Evolutionary conservation across 306 rosid species (phyloP).

Genomic region (Luffa aegyptiaca): DNA sequence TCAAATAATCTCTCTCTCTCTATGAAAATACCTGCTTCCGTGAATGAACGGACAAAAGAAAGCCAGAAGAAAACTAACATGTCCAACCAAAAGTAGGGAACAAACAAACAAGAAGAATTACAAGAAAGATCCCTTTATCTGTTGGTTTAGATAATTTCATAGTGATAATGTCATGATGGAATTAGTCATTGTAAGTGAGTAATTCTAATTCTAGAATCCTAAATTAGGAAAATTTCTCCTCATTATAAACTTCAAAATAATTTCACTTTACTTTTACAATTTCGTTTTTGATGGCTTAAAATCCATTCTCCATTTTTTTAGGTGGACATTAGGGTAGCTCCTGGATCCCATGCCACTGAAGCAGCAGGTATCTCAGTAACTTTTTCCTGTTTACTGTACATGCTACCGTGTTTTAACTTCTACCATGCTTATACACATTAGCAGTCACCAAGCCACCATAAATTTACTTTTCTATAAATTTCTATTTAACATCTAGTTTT

Average conservation of each 20-base stretch:
- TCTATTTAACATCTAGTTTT: background rate
- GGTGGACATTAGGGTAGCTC: constrained; percentile 95
- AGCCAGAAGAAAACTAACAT: background rate
- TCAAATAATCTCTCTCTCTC: background rate
- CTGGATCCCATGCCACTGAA: constrained; percentile 93
- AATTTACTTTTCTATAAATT: background rate
- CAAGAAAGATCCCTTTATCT: background rate
- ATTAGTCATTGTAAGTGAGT: background rate
- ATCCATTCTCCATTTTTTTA: constrained; percentile 18
- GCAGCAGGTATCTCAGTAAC: constrained; percentile 48
- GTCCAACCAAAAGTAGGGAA: background rate
- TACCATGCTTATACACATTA: background rate
- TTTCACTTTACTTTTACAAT: background rate
- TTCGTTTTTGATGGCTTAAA: constrained; percentile 1
- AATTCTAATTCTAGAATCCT: background rate
- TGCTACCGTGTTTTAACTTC: background rate
- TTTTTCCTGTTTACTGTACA: background rate
- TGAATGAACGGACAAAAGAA: background rate
- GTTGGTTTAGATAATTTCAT: background rate
- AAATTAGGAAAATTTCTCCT: background rate
- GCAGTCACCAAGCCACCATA: background rate
- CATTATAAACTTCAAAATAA: background rate
- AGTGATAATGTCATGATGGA: background rate
- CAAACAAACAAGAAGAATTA: background rate
- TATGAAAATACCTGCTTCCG: background rate